These are phyloP conservation scores for Graphium sp. DNA, from an alignment of 2,329 filamentous ascomycete genomes.

Conservation along the genomic window DNA sequence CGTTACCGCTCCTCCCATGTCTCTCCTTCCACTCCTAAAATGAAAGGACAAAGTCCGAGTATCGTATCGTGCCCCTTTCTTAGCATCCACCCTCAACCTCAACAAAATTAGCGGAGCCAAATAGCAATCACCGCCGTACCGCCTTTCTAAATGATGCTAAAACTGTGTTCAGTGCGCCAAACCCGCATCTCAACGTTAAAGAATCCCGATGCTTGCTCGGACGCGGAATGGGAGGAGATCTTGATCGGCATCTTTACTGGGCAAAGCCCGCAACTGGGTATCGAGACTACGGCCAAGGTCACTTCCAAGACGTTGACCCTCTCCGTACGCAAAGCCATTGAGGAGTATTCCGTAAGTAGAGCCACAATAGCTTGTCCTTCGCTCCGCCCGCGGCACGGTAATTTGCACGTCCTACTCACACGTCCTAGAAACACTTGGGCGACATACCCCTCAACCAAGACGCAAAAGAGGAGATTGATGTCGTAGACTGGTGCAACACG, in stretches of 20 bases:
- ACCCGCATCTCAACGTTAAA: conserved; percentile 33
- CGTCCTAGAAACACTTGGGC: conserved; percentile 49
- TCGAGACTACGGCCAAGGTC: conserved; percentile 44
- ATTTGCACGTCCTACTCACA: conserved; percentile 8
- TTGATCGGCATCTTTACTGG: conserved; percentile 39
- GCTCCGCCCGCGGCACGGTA: background rate
- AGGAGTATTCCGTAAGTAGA: background rate
- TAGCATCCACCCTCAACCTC: no score
- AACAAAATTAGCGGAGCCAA: no score
- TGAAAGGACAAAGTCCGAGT: no score
- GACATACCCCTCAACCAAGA: conserved; percentile 38
- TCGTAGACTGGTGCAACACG: conserved; percentile 54
- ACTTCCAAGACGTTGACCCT: conserved; percentile 30
- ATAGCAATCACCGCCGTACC: no score
- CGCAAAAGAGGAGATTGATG: conserved; percentile 40
- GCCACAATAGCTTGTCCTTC: background rate
- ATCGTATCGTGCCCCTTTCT: no score
- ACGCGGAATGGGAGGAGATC: conserved; percentile 51
- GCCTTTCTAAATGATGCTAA: no score
- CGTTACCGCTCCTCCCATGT: no score
- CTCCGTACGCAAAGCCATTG: conserved; percentile 13
- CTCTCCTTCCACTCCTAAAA: no score
- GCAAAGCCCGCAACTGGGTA: conserved; percentile 28
- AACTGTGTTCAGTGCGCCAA: conserved; percentile 18
- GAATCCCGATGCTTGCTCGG: conserved; percentile 14